Evolutionary conservation across 2,329 filamentous ascomycete species (phyloP).

Genomic region (Proliferodiscus dingleyae): DNA sequence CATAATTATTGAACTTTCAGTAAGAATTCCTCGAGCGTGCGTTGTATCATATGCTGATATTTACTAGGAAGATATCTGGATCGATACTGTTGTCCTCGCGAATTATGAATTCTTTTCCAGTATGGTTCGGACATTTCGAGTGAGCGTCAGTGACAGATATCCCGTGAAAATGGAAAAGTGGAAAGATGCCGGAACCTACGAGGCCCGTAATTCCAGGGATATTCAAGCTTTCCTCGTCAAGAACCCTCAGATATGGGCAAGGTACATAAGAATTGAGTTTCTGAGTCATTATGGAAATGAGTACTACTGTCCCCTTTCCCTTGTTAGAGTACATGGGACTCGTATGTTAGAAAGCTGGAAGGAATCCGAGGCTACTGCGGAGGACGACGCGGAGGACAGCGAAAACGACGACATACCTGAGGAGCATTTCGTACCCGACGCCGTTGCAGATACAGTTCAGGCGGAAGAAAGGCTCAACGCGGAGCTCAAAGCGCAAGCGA

Average conservation of each 20-base stretch:
- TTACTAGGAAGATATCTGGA: conserved; percentile 53
- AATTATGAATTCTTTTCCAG: conserved; percentile 99
- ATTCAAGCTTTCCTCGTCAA: conserved; percentile 93
- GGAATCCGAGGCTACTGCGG: conserved; percentile 69
- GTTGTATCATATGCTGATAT: conserved; percentile 12
- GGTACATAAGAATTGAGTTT: conserved; percentile 89
- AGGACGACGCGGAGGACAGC: conserved; percentile 44
- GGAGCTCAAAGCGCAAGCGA: conserved; percentile 10
- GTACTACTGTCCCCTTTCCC: conserved; percentile 89
- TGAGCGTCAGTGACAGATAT: conserved; percentile 92
- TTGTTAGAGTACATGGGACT: conserved; percentile 87
- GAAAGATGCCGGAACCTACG: conserved; percentile 82
- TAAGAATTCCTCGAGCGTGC: conserved; percentile 57
- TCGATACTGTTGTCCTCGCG: conserved; percentile 94
- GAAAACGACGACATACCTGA: conserved; percentile 16
- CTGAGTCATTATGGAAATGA: conserved; percentile 92
- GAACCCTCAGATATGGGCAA: conserved; percentile 91
- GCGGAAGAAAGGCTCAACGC: conserved; percentile 23
- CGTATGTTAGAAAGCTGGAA: conserved; percentile 92
- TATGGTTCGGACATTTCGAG: conserved; percentile 84
- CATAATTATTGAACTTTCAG: conserved; percentile 75
- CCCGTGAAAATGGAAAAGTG: conserved; percentile 89
- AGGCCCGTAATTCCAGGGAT: conserved; percentile 86
- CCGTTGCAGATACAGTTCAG: conserved; percentile 29
- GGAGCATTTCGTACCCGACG: conserved; percentile 31